These are phyloP conservation scores for Beauveria rudraprayagi DNA, from an alignment of 2,329 filamentous ascomycete species.

Conservation along the genomic window DNA sequence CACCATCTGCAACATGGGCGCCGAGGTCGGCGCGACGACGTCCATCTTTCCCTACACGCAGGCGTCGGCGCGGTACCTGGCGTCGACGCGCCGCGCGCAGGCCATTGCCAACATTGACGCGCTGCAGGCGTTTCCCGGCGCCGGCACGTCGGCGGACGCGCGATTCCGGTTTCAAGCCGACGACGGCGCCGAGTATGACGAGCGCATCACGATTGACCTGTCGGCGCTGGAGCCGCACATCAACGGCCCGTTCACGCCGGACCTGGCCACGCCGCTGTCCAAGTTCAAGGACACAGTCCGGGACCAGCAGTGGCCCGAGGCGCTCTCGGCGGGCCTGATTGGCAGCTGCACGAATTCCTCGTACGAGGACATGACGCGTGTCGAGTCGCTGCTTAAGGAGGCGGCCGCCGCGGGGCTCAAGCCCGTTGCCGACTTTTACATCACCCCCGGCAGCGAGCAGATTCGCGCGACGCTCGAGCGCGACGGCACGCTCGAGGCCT, in stretches of 20 bases:
- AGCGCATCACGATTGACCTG: constrained; percentile 84
- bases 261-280: constrained; percentile 86
- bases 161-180: constrained; percentile 68
- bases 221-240: constrained; percentile 88
- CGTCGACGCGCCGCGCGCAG: constrained; percentile 61
- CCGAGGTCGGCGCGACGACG: constrained; percentile 89
- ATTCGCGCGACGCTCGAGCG: constrained; percentile 90
- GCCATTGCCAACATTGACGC: constrained; percentile 61
- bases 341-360: constrained; percentile 98
- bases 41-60: constrained; percentile 90
- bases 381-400: constrained; percentile 87
- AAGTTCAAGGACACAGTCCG: constrained; percentile 79
- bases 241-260: constrained; percentile 94
- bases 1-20: constrained; percentile 77
- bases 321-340: constrained; percentile 86
- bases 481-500: constrained; percentile 78
- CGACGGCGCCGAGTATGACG: constrained; percentile 75
- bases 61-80: constrained; percentile 76
- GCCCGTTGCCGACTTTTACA: constrained; percentile 86
- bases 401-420: constrained; percentile 82
- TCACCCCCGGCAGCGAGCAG: constrained; percentile 94
- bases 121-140: constrained; percentile 45
- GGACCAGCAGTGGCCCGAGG: constrained; percentile 82
- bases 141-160: constrained; percentile 35
- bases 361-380: constrained; percentile 96